Evolutionary conservation across 345 rosid species (phyloP).

Genomic region (Microcos paniculata): DNA sequence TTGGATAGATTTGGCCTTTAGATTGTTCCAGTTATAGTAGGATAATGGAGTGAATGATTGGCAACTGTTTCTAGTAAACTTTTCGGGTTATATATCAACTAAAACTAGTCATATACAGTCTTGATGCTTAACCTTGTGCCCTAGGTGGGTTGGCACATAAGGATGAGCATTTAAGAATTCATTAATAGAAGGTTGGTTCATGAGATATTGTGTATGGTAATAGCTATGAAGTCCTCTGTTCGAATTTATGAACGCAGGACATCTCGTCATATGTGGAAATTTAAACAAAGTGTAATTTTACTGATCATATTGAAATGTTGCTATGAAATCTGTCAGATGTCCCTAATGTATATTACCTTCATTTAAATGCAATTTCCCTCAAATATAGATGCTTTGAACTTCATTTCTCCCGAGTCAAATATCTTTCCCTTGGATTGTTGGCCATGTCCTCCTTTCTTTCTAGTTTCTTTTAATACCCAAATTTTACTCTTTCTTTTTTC

Average conservation of each 20-base stretch:
- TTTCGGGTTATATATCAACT: neutral
- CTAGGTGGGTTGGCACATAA: neutral
- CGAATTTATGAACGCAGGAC: neutral
- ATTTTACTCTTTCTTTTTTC: neutral
- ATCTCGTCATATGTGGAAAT: neutral
- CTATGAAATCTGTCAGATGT: neutral
- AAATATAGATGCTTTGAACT: neutral
- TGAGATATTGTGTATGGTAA: neutral
- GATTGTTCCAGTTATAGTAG: neutral
- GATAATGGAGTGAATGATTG: neutral
- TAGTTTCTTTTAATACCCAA: neutral
- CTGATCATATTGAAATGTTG: neutral
- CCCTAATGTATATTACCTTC: neutral
- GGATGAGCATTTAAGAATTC: neutral
- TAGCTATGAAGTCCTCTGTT: neutral
- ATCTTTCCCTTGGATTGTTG: neutral
- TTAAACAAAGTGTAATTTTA: neutral
- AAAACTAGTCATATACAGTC: neutral
- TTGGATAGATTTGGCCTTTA: neutral
- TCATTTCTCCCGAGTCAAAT: neutral
- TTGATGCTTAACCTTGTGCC: slow-evolving; percentile 1
- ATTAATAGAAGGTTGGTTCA: neutral
- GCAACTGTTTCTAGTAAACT: neutral
- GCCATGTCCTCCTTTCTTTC: neutral
- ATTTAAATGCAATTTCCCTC: neutral